Conservation (phyloP, 441 rosid species). For the Viola pubescens region DNA sequence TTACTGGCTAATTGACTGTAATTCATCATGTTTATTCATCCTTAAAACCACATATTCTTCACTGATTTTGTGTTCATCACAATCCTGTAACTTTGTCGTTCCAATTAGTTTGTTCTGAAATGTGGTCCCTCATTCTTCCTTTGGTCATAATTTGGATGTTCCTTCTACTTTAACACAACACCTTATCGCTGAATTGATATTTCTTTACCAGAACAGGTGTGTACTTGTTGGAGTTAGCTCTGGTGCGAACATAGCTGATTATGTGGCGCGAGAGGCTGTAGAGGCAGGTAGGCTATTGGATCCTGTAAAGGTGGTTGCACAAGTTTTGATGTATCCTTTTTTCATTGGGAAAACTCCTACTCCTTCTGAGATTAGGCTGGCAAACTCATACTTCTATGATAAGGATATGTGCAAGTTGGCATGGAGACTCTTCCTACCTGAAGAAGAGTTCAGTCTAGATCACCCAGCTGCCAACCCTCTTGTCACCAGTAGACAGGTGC, state of each 20-base stretch:
- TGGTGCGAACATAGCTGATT: conserved; percentile 83
- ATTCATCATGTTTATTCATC: background rate
- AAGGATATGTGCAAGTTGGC: conserved; percentile 65
- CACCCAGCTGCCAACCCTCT: conserved; percentile 89
- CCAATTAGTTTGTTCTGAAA: background rate
- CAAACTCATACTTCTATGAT: conserved; percentile 80
- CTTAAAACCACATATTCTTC: background rate
- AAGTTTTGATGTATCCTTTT: conserved; percentile 80
- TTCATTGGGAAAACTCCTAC: conserved; percentile 74
- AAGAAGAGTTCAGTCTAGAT: conserved; percentile 62
- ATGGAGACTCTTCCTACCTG: conserved; percentile 79
- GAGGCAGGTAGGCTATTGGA: conserved; percentile 61
- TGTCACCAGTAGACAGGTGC: conserved; percentile 48
- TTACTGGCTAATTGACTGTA: background rate
- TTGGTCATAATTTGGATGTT: background rate
- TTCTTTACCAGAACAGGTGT: conserved; percentile 47
- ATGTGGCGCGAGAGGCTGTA: conserved; percentile 63
- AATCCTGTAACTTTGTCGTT: background rate
- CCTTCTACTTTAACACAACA: background rate
- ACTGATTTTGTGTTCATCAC: background rate
- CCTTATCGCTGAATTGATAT: conserved; percentile 10
- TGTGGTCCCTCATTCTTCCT: background rate
- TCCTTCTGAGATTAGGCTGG: conserved; percentile 62
- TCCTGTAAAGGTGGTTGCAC: conserved; percentile 87
- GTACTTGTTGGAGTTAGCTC: conserved; percentile 87